A percentile compares a stretch with the other conserved stretches of the same genome.
phyloP scores from a whole-genome alignment of 2,329 filamentous ascomycete species.

The Aspergillus japonicus region DNA sequence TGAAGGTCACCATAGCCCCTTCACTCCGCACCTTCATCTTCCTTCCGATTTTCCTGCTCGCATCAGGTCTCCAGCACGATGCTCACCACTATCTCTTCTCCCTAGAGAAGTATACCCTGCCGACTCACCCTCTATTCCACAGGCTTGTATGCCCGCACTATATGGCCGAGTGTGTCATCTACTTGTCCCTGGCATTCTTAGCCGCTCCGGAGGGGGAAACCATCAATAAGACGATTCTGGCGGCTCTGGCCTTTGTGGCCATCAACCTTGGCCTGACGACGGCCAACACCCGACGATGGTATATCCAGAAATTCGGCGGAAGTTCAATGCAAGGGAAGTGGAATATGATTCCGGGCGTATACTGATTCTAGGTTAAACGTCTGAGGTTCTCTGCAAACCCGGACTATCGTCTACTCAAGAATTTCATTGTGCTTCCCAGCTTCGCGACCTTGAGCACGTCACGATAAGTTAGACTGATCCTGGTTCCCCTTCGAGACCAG shows the following conservation, averaged over 20 bases:
- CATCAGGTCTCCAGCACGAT: constrained; percentile 71
- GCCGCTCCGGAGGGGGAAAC: constrained; percentile 66
- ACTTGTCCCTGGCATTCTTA: constrained; percentile 71
- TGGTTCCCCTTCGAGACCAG: constrained; percentile 48
- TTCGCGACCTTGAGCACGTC: constrained; percentile 83
- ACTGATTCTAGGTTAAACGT: constrained; percentile 24
- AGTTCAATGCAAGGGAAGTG: constrained; percentile 63
- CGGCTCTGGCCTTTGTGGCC: constrained; percentile 69
- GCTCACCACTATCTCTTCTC: constrained; percentile 69
- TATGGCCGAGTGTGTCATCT: constrained; percentile 81
- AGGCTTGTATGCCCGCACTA: constrained; percentile 84
- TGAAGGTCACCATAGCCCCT: constrained; percentile 41
- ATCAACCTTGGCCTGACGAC: constrained; percentile 83
- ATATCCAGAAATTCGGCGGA: constrained; percentile 69
- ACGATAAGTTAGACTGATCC: constrained; percentile 66
- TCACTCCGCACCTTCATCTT: constrained; percentile 56
- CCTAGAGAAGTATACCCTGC: constrained; percentile 79
- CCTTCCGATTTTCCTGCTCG: constrained; percentile 64
- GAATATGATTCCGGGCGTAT: constrained; percentile 68
- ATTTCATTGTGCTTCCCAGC: constrained; percentile 66
- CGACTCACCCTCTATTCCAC: constrained; percentile 69
- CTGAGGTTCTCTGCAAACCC: background rate
- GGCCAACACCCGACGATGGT: constrained; percentile 74
- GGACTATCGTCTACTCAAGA: constrained; percentile 37
- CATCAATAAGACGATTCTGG: constrained; percentile 71